These are phyloP conservation scores for Hypomyces rosellus DNA, from an alignment of 2,329 filamentous ascomycete genomes.

Conservation along the genomic window DNA sequence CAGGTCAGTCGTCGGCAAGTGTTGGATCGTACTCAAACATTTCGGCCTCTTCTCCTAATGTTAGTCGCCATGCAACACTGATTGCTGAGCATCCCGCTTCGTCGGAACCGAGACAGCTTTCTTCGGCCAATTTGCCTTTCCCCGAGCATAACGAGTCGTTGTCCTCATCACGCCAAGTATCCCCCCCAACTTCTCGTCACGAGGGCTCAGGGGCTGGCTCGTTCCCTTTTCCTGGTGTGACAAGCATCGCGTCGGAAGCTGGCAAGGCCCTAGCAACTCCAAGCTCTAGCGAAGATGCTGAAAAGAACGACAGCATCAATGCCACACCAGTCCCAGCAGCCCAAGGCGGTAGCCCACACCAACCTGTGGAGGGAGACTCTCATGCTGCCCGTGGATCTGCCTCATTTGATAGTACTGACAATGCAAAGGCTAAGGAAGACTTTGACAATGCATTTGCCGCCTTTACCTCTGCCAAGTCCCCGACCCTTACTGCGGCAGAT, in stretches of 20 bases:
- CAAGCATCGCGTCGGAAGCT: conserved; percentile 15
- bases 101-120: conserved; percentile 70
- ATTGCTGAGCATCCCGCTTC: conserved; percentile 54
- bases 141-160: conserved; percentile 59
- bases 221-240: conserved; percentile 20
- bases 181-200: conserved; percentile 55
- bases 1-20: conserved; percentile 49
- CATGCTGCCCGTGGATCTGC: conserved; percentile 27
- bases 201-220: conserved; percentile 41
- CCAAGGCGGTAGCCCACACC: conserved; percentile 16
- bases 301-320: conserved; percentile 21
- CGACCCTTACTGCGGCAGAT: conserved; percentile 33
- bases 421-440: conserved; percentile 65
- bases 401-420: conserved; percentile 47
- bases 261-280: conserved; percentile 17
- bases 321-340: conserved; percentile 19
- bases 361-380: conserved; percentile 15
- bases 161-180: conserved; percentile 71
- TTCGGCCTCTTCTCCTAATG: conserved; percentile 52
- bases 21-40: conserved; percentile 43
- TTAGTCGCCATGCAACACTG: conserved; percentile 56
- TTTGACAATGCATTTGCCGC: conserved; percentile 82
- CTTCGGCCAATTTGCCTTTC: conserved; percentile 69
- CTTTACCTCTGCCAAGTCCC: conserved; percentile 52
- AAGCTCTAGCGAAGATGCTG: conserved; percentile 12